phyloP scores from a whole-genome alignment of 179 eudicot genomes.

The Dionaea muscipula region DNA sequence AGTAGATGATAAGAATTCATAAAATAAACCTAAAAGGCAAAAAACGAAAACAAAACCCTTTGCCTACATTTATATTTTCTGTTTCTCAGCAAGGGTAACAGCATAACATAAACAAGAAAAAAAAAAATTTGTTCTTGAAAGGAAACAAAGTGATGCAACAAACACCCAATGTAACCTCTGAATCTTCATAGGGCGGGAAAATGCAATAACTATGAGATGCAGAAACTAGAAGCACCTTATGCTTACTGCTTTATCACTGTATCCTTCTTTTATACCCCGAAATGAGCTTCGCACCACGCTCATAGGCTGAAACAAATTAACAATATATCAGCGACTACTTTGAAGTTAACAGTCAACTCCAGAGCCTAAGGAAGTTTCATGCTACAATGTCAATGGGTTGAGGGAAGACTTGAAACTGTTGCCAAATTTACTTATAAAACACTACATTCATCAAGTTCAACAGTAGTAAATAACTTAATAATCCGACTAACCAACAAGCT shows the following conservation, averaged over 20 bases:
- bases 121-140: no score
- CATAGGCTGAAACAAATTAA: slow-evolving; percentile 53
- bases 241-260: slow-evolving; percentile 81
- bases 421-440: no score
- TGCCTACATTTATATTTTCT: no score
- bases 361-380: not conserved
- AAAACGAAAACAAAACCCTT: no score
- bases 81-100: no score
- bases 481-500: no score
- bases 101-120: no score
- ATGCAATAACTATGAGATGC: not conserved
- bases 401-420: not conserved
- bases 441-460: no score
- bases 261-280: slow-evolving; percentile 78
- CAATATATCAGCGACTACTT: slow-evolving; percentile 1
- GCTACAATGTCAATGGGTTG: not conserved
- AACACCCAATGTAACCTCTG: not conserved
- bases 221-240: slow-evolving; percentile 44
- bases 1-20: no score
- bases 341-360: not conserved
- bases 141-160: no score
- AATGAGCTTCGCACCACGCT: slow-evolving; percentile 70
- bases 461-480: no score
- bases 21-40: no score
- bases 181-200: not conserved